Evolutionary conservation across 192 early-diverging fungal species (phyloP), one percentile per base, ranked within the genome.

Genomic region (Backusella circina): DNA sequence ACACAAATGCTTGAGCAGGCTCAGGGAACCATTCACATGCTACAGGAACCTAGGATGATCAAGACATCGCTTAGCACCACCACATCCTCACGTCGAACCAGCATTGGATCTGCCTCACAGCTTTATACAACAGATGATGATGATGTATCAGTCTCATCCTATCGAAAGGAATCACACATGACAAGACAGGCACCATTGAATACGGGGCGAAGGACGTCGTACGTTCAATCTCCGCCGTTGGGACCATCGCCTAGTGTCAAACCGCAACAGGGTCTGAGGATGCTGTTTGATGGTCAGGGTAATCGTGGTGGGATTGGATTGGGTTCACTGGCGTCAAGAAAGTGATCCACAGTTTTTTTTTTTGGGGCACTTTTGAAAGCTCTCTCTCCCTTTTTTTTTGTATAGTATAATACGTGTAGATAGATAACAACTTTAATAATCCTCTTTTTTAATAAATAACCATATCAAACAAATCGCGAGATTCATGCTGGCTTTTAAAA

Each of bases 1-100:
- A 66, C 75, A 35, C 31, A 41, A 2, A 74, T 81, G 73, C 50
- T 81, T 15, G 79, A 76, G 13, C 74, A 81, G 39, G 79, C 79
- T 37, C 72, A 74, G 54, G 75, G 73, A 28, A 81, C 79, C 5
- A 70, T 81, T n/a, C 72, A 81, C 12, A 64, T 73, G 66, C 16
- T 81, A 71, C 67, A 76, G 51, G 75, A 80, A 30, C 67, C 74
- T 7, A 41, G 64, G 18, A 33, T 67, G 51, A 67, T 68, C 6
- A 68, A 75, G 38, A 21, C 66, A 26, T 32, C 39, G 16, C 51
- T 47, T 35, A 50, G 47, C 16, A 33, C 41, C 3, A 66, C 61
- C 2, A 30, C 61, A 10, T 57, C 67, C 4, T 75, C 75, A 6
- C 66, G 75, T 8, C 32, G 75, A 64, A 68, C 67, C 1, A 75